Evolutionary conservation across 2,329 filamentous ascomycete species (phyloP).

Genomic region (Catunica adiposa): DNA sequence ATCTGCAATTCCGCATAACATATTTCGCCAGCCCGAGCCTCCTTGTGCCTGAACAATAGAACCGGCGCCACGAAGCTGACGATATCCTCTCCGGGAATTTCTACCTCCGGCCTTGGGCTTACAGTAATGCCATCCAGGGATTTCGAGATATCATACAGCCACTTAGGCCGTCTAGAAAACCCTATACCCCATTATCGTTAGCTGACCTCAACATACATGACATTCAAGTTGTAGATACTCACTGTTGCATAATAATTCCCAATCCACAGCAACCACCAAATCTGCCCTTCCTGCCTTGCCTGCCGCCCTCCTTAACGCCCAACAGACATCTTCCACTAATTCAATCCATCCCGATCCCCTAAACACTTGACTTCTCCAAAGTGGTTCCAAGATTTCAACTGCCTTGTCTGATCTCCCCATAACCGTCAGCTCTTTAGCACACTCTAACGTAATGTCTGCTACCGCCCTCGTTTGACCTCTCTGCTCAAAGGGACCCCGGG

Average conservation of each 20-base stretch:
- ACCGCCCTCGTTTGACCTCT: constrained; percentile 36
- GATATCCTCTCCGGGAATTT: constrained; percentile 33
- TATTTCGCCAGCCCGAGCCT: constrained; percentile 44
- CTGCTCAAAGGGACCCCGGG: constrained; percentile 36
- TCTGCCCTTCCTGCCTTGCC: constrained; percentile 34
- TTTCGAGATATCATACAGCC: constrained; percentile 44
- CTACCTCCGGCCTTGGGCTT: constrained; percentile 31
- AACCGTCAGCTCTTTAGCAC: constrained; percentile 37
- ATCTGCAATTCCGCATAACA: constrained; percentile 42
- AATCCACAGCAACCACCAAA: constrained; percentile 44
- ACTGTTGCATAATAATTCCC: constrained; percentile 47
- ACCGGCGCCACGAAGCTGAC: constrained; percentile 37
- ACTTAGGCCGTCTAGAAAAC: constrained; percentile 37
- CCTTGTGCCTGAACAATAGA: constrained; percentile 41
- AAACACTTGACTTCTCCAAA: constrained; percentile 42
- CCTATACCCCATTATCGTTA: constrained; percentile 22
- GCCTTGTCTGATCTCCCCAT: constrained; percentile 36
- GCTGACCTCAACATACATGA: not conserved
- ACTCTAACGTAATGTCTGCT: constrained; percentile 41
- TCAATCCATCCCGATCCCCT: constrained; percentile 43
- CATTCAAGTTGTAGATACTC: constrained; percentile 20
- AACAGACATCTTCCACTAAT: constrained; percentile 42
- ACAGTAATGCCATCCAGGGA: constrained; percentile 35
- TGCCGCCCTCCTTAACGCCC: constrained; percentile 43
- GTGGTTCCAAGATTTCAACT: constrained; percentile 35